Evolutionary conservation across 805 yeast genomes (phyloP), one percentile per base, ranked within the genome.

Genomic region (Sugiyamaella qingdaonensis): DNA sequence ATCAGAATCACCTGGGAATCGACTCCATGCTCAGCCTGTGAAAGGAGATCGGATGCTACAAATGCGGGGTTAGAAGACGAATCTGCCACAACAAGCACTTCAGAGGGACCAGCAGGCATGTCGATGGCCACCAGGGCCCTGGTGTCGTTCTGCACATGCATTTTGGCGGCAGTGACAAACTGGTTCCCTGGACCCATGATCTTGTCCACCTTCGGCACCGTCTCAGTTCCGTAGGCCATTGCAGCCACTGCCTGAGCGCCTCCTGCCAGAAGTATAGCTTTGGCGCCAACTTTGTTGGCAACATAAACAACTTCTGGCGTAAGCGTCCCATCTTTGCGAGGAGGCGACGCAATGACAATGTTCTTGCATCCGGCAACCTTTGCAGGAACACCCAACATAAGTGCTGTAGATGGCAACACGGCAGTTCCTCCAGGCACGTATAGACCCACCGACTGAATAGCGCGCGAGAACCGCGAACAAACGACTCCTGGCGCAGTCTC

Each of bases 71-170:
- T 96, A 10, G 97, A 88, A 45, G 78, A 66, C 55, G 76, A 80
- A 68, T 94, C 99, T 46, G 96, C 96, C 62, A 94, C 76, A 4
- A 92, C 99, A 55, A 94, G 77, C 21, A 94, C 99, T 73, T 94
- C 99, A 49, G 96, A 87, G 29, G 99, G 99, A 9, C 99, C 99
- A 24, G 99, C 99, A 48, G 99, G 99, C 98, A 94, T 92, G 70
- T 94, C 99, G 61, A 94, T 94, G 14, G 96, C 87, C 67, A 97
- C 94, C 65, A 91, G 75, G 7, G 99, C 98, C 58, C 85, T 85
- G 1, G 97, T 87, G 67, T 94, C 99, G 65, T 94, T 95, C 64
- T 92, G 94, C 49, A 95, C 94, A 67, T 86, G 75, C 99, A 94
- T 94, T 77, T 94, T 94, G 42, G 99, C 99, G 42, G 99, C 98